Base-by-base conservation (phyloP, 495 filamentous ascomycete genomes). In the Hyaloscypha hepaticicola region DNA sequence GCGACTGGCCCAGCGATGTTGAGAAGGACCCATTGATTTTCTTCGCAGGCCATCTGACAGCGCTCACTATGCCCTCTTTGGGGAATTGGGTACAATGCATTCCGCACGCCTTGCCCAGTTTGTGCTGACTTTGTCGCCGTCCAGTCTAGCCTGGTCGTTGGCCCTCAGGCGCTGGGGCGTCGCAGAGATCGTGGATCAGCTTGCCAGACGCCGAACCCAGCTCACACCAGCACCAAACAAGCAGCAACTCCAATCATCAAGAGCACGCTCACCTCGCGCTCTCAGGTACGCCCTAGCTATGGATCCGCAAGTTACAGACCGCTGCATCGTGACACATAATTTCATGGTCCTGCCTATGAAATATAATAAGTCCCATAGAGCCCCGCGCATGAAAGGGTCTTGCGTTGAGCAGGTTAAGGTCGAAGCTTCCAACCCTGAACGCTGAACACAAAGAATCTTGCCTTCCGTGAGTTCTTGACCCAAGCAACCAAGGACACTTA, bases 251-350 rank as follows among this genome's bases (percentile, higher is more conserved):
- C 11, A 16, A 45, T 31, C 26, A 16, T 34, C 22, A n/a, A 34
- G 16, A 33, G 11, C 28, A 28, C 28, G 21, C 33, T 34, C 19
- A 34, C 41, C 33, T 34, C 19, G 24, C 41, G 28, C 29, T 57
- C 33, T 29, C 52, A 50, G 50, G 50, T 53, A 53, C 50, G 22
- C 50, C 28, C 56, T 66, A 58, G 64, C 60, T 29, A 66, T 45
- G 4, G 38, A 16, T 45, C 38, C 38, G 16, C 19, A n/a, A 16
- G 38, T 45, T 45, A 45, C 11, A 45, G 38, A 45, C 38, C 19
- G 38, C 38, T 14, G 25, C 60, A 66, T 45, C 49, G 26, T 66
- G 64, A 66, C 64, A 66, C 64, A 66, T 66, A 62, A 62, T 57
- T 61, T 66, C 58, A 58, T 58, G 61, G 9, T 22, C 27, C n/a